phyloP scores from a whole-genome alignment of 2,329 filamentous ascomycete species.

The Fusarium sulawesiense region DNA sequence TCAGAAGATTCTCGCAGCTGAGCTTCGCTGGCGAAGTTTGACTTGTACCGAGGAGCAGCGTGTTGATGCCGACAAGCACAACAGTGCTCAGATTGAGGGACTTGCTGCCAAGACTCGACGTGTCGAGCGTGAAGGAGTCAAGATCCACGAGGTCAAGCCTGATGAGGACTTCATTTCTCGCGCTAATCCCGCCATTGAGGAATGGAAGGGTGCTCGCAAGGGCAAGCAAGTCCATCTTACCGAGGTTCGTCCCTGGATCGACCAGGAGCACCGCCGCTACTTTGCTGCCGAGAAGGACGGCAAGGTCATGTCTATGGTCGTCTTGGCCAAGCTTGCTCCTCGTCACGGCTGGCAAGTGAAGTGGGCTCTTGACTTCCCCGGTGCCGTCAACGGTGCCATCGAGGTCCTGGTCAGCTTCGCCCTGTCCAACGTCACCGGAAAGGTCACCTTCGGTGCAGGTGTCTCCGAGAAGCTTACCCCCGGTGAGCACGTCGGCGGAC shows the following conservation, averaged over 20 bases:
- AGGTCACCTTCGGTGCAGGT: conserved; percentile 88
- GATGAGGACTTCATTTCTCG: conserved; percentile 76
- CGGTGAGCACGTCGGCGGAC: conserved; percentile 83
- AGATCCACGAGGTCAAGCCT: conserved; percentile 77
- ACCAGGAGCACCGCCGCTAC: conserved; percentile 85
- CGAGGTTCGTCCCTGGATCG: conserved; percentile 89
- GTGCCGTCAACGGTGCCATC: conserved; percentile 85
- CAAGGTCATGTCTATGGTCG: conserved; percentile 79
- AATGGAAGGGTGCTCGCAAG: conserved; percentile 84
- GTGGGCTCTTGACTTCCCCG: conserved; percentile 94
- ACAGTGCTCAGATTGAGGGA: conserved; percentile 53
- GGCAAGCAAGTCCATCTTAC: conserved; percentile 90
- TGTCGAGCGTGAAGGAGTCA: conserved; percentile 85
- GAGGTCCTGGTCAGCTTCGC: conserved; percentile 83
- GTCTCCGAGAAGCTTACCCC: conserved; percentile 79
- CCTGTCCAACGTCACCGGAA: conserved; percentile 62
- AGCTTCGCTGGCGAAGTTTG: conserved; percentile 87
- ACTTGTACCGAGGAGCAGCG: conserved; percentile 91
- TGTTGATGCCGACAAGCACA: conserved; percentile 79
- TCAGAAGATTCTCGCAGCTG: conserved; percentile 82
- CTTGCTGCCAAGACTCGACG: conserved; percentile 81
- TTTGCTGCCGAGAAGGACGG: conserved; percentile 83
- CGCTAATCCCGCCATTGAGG: conserved; percentile 77
- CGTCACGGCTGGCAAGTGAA: conserved; percentile 93
- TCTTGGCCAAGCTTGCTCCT: conserved; percentile 83